These are phyloP conservation scores for Alternaria conjuncta DNA, from an alignment of 2,329 filamentous ascomycete genomes.

Conservation along the genomic window DNA sequence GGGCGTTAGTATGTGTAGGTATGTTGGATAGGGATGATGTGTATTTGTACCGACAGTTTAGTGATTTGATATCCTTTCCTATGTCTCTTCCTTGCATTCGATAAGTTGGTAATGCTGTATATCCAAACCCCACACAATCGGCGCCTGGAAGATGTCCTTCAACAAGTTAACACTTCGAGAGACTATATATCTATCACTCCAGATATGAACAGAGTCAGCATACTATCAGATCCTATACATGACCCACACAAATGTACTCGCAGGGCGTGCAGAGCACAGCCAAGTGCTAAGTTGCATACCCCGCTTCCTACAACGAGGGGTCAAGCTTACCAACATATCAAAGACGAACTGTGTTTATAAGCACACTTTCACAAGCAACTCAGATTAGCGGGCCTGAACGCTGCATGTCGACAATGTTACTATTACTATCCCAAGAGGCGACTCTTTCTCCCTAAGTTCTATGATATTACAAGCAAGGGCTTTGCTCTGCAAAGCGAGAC, in stretches of 20 bases:
- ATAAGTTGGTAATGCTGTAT: neutral
- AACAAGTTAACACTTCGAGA: neutral
- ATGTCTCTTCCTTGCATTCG: neutral
- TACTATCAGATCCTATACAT: neutral
- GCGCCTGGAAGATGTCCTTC: neutral
- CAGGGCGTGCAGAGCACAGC: neutral
- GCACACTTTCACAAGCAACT: neutral
- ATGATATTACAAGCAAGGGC: slow-evolving; percentile 7
- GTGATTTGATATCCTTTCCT: neutral
- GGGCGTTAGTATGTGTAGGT: neutral
- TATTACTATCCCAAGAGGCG: slow-evolving; percentile 1
- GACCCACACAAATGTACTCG: neutral
- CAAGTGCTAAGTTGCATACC: neutral
- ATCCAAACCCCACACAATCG: neutral
- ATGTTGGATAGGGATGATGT: neutral
- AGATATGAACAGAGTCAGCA: neutral
- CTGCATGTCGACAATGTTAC: neutral
- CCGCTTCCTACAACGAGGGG: neutral
- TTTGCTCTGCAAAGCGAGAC: neutral
- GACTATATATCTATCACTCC: neutral
- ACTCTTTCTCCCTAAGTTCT: neutral
- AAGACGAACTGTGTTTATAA: neutral
- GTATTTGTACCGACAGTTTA: neutral
- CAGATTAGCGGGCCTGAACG: accelerated
- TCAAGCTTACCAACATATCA: neutral